These are phyloP conservation scores for Trichoderma orchidacearum DNA, from an alignment of 495 filamentous ascomycete species.

Conservation along the genomic window DNA sequence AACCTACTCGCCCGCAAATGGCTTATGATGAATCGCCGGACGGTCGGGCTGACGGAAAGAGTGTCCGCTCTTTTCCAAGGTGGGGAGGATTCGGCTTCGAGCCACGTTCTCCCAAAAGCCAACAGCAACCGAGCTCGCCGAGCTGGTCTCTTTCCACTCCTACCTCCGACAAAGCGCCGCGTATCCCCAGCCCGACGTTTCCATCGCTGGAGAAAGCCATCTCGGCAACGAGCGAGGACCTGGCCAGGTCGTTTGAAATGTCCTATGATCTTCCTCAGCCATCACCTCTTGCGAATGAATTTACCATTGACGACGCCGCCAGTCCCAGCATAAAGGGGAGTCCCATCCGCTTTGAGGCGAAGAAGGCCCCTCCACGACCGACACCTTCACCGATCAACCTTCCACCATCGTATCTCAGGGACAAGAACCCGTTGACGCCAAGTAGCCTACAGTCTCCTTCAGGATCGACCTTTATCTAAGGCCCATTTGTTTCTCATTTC, in stretches of 20 bases:
- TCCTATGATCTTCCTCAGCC: not conserved
- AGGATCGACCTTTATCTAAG: constrained; percentile 13
- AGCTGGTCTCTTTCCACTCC: not conserved
- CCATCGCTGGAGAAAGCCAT: not conserved
- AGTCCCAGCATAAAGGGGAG: not conserved
- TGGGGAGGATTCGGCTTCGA: not conserved
- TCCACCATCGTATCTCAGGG: not conserved
- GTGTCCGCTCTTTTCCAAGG: not conserved
- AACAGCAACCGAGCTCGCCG: not conserved
- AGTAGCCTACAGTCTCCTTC: constrained; percentile 10
- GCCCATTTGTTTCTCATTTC: not conserved
- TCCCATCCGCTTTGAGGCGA: not conserved
- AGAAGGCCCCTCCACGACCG: constrained; percentile 2
- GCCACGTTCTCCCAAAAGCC: not conserved
- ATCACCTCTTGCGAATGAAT: not conserved
- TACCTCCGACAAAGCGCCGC: not conserved
- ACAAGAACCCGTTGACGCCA: not conserved
- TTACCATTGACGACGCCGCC: not conserved
- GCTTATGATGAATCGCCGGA: not conserved
- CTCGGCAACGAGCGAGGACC: not conserved
- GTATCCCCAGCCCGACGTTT: constrained; percentile 1
- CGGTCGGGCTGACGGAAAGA: not conserved
- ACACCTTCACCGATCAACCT: not conserved
- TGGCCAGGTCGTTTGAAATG: constrained; percentile 1
- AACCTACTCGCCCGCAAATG: not conserved